Evolutionary conservation across 2,329 filamentous ascomycete species (phyloP), one percentile per base, ranked within the genome.

Genomic region (Teratosphaeria viscida): DNA sequence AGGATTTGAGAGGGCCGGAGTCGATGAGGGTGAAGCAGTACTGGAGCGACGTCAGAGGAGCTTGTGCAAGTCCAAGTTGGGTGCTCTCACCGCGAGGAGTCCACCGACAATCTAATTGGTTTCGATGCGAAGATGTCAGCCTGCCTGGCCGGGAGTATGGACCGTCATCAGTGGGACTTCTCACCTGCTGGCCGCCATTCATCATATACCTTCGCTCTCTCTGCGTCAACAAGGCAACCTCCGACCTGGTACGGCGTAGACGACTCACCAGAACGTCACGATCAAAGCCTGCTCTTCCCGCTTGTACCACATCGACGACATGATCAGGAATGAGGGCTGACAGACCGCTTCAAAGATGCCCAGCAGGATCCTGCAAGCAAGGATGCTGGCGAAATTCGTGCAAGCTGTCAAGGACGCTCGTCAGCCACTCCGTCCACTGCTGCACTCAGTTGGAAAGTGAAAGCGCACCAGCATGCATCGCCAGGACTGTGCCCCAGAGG

Each of bases 151-250:
- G 37, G 11, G 37, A 39, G 37, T 12, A 12, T 39, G 11, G 37
- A 12, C 16, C 6, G 29, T 32, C 29, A 32, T 7, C 29, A 32
- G 29, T 32, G 16, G 11, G 10, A 43, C 8, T 6, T 6, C 43
- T 19, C 23, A 49, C 43, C 19, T 89, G 86, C 68, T 89, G 86
- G 0, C 77, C 79, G 2, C 86, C 86, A 69, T 88, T 89, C 54
- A 57, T 64, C 11, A 65, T 55, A 26, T 57, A 56, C 54, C 37
- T 43, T 32, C 29, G 2, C 29, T 32, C 29, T 32, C 29, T 32
- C 29, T 32, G 29, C 29, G 29, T 32, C 53, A 43, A 35, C 52
- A 57, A 14, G 56, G 34, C 23, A 56, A 23, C 26, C 26, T 19
- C 47, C 6, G 23, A 8, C 47, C 47, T 26, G 7, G 11, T 14